Percentiles rank a stretch among this genome's conserved stretches.
These are phyloP conservation scores for Phaseolus coccineus DNA, from an alignment of 331 rosid species.

Conservation along the genomic window DNA sequence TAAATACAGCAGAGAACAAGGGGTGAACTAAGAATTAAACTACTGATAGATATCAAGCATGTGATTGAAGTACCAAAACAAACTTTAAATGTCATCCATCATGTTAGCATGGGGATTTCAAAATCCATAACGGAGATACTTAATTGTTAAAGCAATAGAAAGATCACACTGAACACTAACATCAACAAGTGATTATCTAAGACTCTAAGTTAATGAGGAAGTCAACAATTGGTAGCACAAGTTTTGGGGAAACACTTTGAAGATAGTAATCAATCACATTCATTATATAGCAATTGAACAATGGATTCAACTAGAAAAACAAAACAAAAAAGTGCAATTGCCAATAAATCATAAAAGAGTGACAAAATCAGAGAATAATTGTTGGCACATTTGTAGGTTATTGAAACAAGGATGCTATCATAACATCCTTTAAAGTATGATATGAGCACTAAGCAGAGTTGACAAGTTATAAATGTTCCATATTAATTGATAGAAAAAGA, in stretches of 20 bases:
- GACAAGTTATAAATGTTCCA: conserved; percentile 14
- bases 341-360: neutral
- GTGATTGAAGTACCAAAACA: neutral
- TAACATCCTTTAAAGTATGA: neutral
- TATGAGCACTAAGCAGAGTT: conserved; percentile 25
- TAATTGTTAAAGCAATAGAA: neutral
- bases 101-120: neutral
- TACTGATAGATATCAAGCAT: neutral
- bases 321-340: neutral
- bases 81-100: neutral
- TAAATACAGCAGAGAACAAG: neutral
- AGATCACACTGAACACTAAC: neutral
- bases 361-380: too few species aligned
- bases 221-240: neutral
- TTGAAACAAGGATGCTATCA: conserved; percentile 28
- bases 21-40: neutral
- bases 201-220: neutral
- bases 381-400: neutral
- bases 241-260: conserved; percentile 6
- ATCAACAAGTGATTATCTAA: neutral
- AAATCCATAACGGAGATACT: neutral
- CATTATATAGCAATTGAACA: conserved; percentile 8
- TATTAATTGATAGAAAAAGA: conserved; percentile 35
- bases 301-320: neutral
- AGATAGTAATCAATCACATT: conserved; percentile 38